Conservation (phyloP, 768 basidiomycete species). For the Leccinum broughii region DNA sequence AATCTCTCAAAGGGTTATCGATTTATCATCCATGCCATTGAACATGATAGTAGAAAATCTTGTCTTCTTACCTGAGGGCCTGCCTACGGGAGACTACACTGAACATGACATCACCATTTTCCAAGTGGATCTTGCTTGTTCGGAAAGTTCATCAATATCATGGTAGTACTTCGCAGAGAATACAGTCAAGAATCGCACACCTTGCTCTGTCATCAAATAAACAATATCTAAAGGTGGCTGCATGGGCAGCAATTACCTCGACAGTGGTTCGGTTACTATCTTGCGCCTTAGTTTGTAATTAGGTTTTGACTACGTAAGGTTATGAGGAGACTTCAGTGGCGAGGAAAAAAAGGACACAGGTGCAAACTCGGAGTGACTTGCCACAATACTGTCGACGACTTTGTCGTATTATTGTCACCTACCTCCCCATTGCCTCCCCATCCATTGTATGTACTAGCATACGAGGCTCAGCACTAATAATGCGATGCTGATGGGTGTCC, state of each 20-base stretch:
- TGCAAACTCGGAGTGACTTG: slow-evolving; percentile 1
- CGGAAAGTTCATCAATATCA: slow-evolving; percentile 22
- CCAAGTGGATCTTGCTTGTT: slow-evolving; percentile 20
- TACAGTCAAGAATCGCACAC: slow-evolving; percentile 28
- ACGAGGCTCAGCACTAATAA: not conserved
- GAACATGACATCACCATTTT: slow-evolving; percentile 3
- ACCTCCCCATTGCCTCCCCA: not conserved
- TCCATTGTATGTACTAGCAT: not conserved
- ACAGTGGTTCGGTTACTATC: slow-evolving; percentile 20
- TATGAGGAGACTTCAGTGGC: slow-evolving; percentile 7
- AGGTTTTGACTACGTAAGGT: slow-evolving; percentile 12
- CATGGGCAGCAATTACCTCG: slow-evolving; percentile 31
- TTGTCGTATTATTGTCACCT: not conserved
- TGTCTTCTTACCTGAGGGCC: slow-evolving; percentile 2
- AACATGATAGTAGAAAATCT: slow-evolving; percentile 8
- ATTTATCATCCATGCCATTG: slow-evolving; percentile 4
- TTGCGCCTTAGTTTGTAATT: not conserved
- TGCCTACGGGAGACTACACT: not conserved
- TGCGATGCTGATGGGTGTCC: not conserved
- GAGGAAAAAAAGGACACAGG: slow-evolving; percentile 1
- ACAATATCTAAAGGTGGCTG: slow-evolving; percentile 25
- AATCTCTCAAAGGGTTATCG: not conserved
- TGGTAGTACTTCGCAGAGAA: slow-evolving; percentile 18
- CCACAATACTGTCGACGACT: slow-evolving; percentile 11
- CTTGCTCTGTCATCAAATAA: slow-evolving; percentile 24